phyloP scores from a whole-genome alignment of 768 basidiomycete species.

The Cyclocybe aegerita region DNA sequence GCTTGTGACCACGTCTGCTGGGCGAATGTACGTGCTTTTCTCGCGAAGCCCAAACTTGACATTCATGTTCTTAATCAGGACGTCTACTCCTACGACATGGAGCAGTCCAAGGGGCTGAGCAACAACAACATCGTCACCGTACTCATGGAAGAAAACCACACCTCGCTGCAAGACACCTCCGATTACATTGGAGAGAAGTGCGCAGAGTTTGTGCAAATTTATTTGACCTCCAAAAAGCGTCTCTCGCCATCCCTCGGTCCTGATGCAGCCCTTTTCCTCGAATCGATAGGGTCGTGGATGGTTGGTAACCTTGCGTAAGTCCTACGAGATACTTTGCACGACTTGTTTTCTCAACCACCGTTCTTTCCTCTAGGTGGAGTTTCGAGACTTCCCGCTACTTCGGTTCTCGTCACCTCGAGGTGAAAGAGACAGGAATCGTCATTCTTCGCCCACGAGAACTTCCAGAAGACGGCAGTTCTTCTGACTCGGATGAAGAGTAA shows the following conservation, averaged over 20 bases:
- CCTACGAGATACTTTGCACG: neutral
- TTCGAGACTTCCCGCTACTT: conserved; percentile 73
- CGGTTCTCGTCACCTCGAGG: conserved; percentile 50
- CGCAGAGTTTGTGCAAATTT: conserved; percentile 48
- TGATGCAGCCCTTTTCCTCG: conserved; percentile 51
- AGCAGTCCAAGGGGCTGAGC: conserved; percentile 61
- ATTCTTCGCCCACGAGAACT: conserved; percentile 38
- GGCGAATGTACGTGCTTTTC: conserved; percentile 54
- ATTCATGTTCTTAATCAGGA: conserved; percentile 40
- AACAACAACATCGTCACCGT: conserved; percentile 73
- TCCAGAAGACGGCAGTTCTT: conserved; percentile 27
- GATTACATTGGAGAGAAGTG: conserved; percentile 57
- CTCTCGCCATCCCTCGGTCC: conserved; percentile 54
- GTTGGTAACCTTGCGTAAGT: conserved; percentile 56
- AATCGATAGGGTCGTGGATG: conserved; percentile 59
- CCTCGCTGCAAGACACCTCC: conserved; percentile 58
- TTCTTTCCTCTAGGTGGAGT: conserved; percentile 47
- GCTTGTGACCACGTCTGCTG: conserved; percentile 68
- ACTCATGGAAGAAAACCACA: conserved; percentile 53
- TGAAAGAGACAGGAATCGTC: conserved; percentile 49
- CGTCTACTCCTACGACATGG: conserved; percentile 73
- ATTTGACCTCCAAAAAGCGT: conserved; percentile 40
- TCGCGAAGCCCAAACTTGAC: neutral
- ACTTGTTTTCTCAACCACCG: conserved; percentile 12
- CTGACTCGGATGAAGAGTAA: conserved; percentile 40